phyloP scores from a whole-genome alignment of 73 alveolate genomes.

The Breviolum minutum region DNA sequence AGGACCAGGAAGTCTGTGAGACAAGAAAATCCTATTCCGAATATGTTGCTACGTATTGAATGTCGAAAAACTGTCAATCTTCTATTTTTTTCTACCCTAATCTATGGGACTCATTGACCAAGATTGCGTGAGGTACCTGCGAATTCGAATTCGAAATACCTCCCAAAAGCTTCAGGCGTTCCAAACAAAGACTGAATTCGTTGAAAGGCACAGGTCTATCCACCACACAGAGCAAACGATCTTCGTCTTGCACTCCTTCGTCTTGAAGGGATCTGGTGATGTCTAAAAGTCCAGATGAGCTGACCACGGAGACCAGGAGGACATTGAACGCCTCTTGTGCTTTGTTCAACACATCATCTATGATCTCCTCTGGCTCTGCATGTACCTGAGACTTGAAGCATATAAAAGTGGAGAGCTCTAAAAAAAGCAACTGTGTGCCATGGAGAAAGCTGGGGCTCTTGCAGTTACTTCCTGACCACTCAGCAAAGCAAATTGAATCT shows the following conservation, averaged over 20 bases:
- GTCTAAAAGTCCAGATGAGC: constrained; percentile 26
- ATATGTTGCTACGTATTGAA: neutral
- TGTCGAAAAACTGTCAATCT: neutral
- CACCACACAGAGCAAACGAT: constrained; percentile 12
- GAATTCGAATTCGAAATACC: neutral
- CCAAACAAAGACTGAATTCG: neutral
- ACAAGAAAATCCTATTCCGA: too few relatives aligned
- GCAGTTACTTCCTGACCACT: constrained; percentile 54
- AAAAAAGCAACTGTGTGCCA: neutral
- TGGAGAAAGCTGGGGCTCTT: neutral
- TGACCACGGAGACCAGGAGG: constrained; percentile 28
- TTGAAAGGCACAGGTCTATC: neutral
- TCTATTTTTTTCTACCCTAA: neutral
- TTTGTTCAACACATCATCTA: constrained; percentile 8
- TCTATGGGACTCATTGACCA: neutral
- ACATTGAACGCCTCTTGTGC: constrained; percentile 49
- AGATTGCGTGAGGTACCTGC: neutral
- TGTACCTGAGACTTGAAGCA: neutral
- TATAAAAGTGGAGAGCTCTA: neutral
- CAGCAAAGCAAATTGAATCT: constrained; percentile 8
- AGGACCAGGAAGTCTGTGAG: neutral
- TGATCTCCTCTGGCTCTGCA: constrained; percentile 23
- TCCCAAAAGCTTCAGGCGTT: neutral
- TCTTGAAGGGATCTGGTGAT: constrained; percentile 15
- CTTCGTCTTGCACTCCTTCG: constrained; percentile 47